Percentiles rank a stretch among this genome's conserved stretches.
These are phyloP conservation scores for Colletotrichum chrysophilum DNA, from an alignment of 2,329 filamentous ascomycete genomes.

Conservation along the genomic window DNA sequence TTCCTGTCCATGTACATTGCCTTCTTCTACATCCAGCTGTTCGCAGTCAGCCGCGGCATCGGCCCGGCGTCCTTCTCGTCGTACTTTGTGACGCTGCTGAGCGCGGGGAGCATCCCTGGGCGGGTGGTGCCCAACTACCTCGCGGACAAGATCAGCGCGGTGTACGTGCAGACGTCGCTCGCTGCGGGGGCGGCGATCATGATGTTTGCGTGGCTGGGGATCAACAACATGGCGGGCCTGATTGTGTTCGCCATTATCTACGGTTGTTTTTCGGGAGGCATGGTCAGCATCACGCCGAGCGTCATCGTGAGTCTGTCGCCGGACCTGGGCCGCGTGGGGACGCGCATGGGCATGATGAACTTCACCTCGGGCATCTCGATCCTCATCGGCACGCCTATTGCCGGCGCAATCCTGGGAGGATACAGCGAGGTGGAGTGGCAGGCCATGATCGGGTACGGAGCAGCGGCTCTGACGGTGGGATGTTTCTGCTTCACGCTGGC, in stretches of 20 bases:
- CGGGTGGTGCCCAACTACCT: conserved; percentile 49
- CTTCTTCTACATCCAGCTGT: conserved; percentile 53
- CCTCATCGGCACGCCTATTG: conserved; percentile 52
- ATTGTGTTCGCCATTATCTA: conserved; percentile 48
- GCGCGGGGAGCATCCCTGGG: conserved; percentile 50
- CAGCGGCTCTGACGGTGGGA: conserved; percentile 8
- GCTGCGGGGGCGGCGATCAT: conserved; percentile 37
- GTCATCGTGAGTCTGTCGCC: conserved; percentile 39
- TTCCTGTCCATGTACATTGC: conserved; percentile 54
- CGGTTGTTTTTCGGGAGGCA: conserved; percentile 49
- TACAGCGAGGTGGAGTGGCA: conserved; percentile 11
- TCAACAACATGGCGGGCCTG: conserved; percentile 37
- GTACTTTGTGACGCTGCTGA: conserved; percentile 49
- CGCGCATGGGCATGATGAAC: conserved; percentile 40
- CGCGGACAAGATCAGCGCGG: conserved; percentile 45
- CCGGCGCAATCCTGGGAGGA: conserved; percentile 33
- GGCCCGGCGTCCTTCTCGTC: conserved; percentile 36
- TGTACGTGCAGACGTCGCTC: conserved; percentile 42
- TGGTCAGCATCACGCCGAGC: conserved; percentile 48
- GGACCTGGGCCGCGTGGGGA: conserved; percentile 39
- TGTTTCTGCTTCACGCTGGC: conserved; percentile 7
- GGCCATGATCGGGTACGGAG: conserved; percentile 19
- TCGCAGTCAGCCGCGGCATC: conserved; percentile 44
- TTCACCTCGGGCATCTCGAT: conserved; percentile 45
- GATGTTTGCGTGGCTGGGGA: conserved; percentile 44